Conservation (phyloP, 2,329 filamentous ascomycete genomes). For the Clonostachys rosea region DNA sequence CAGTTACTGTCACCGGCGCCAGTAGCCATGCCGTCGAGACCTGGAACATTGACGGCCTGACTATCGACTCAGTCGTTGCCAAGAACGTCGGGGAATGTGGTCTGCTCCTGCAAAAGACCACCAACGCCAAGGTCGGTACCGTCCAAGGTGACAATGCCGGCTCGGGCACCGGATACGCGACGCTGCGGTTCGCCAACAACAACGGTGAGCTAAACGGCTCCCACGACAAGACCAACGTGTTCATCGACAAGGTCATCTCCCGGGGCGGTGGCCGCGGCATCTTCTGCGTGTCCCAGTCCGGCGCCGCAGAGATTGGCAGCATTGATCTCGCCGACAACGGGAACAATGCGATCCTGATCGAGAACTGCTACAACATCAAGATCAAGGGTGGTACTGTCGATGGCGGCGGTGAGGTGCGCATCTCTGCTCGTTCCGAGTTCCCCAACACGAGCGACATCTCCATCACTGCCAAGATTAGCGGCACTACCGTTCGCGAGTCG, state of each 20-base stretch:
- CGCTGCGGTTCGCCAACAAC: conserved; percentile 51
- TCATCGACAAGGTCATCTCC: conserved; percentile 46
- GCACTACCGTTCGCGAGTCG: conserved; percentile 43
- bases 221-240: conserved; percentile 44
- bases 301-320: conserved; percentile 41
- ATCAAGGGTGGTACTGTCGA: conserved; percentile 46
- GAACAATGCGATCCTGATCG: conserved; percentile 52
- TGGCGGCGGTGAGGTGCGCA: conserved; percentile 49
- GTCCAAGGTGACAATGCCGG: conserved; percentile 53
- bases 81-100: conserved; percentile 50
- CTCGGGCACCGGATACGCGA: conserved; percentile 47
- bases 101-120: conserved; percentile 47
- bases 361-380: conserved; percentile 53
- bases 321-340: conserved; percentile 48
- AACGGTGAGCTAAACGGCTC: conserved; percentile 44
- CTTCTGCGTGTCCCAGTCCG: conserved; percentile 53
- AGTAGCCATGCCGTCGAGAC: conserved; percentile 53
- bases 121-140: conserved; percentile 44
- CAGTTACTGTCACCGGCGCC: conserved; percentile 45
- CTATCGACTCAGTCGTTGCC: conserved; percentile 46
- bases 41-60: conserved; percentile 53
- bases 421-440: conserved; percentile 48
- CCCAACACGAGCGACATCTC: conserved; percentile 45
- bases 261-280: conserved; percentile 52
- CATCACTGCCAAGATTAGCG: conserved; percentile 42